Percentiles rank a stretch among this genome's conserved stretches.
Evolutionary conservation across 2,329 filamentous ascomycete genomes (phyloP).

Genomic region (Verticillium tricorpus): DNA sequence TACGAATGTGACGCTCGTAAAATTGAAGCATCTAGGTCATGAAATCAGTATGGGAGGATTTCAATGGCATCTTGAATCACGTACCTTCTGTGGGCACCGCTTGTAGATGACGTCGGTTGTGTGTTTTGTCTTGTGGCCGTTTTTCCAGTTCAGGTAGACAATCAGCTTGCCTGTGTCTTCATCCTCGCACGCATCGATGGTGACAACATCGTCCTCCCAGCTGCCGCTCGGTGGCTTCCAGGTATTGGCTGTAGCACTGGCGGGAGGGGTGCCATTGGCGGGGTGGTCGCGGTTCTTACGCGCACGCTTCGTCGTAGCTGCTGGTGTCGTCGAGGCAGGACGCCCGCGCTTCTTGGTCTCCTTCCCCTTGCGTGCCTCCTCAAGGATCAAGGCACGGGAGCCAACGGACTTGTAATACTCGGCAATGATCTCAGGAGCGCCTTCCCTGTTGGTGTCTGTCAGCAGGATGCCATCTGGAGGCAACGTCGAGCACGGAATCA

Average conservation of each 20-base stretch:
- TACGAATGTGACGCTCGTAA: slow-evolving; percentile 54
- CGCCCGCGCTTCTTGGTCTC: slow-evolving; percentile 56
- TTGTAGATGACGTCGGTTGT: slow-evolving; percentile 63
- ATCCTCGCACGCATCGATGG: slow-evolving; percentile 70
- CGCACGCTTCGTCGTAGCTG: slow-evolving; percentile 38
- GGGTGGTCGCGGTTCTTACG: slow-evolving; percentile 47
- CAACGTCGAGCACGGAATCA: background rate
- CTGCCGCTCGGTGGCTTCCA: slow-evolving; percentile 68
- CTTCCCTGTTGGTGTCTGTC: slow-evolving; percentile 36
- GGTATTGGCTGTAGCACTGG: slow-evolving; percentile 31
- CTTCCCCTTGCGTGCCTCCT: slow-evolving; percentile 43
- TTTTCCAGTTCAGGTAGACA: slow-evolving; percentile 71
- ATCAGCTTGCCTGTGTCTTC: slow-evolving; percentile 53
- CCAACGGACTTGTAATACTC: slow-evolving; percentile 62
- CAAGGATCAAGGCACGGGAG: slow-evolving; percentile 53
- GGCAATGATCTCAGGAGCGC: slow-evolving; percentile 55
- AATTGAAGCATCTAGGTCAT: slow-evolving; percentile 50
- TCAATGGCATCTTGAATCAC: slow-evolving; percentile 9
- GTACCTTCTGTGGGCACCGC: slow-evolving; percentile 73
- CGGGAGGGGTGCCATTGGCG: slow-evolving; percentile 41
- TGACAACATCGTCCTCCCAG: slow-evolving; percentile 71
- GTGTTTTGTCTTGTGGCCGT: slow-evolving; percentile 70
- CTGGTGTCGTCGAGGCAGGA: slow-evolving; percentile 30
- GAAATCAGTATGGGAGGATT: background rate
- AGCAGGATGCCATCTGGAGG: background rate